Evolutionary conservation across 768 basidiomycete genomes (phyloP).

Genomic region (Boletus edulis): DNA sequence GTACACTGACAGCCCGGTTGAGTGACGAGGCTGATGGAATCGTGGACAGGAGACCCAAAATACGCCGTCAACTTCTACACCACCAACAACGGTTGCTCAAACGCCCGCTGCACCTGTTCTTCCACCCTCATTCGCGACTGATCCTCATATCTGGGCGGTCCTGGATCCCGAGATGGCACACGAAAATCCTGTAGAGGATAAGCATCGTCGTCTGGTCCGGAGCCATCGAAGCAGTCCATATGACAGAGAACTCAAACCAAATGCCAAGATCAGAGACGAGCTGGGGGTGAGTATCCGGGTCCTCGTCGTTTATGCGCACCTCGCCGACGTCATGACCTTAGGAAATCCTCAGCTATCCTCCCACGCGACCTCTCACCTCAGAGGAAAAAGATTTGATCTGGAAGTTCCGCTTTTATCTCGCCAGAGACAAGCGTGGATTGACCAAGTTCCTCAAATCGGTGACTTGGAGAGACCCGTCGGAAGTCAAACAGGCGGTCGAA

Average conservation of each 20-base stretch:
- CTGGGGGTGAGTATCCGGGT: conserved; percentile 60
- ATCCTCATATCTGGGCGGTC: conserved; percentile 80
- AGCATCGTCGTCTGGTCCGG: conserved; percentile 89
- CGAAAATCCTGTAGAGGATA: conserved; percentile 97
- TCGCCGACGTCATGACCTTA: conserved; percentile 28
- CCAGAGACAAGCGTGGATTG: conserved; percentile 86
- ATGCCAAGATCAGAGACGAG: conserved; percentile 92
- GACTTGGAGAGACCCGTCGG: conserved; percentile 93
- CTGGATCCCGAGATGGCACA: conserved; percentile 88
- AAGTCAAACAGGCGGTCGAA: conserved; percentile 98
- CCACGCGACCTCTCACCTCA: conserved; percentile 79
- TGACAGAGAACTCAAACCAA: conserved; percentile 94
- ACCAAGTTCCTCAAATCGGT: conserved; percentile 99
- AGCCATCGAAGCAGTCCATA: conserved; percentile 95
- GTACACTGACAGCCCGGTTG: conserved; percentile 22
- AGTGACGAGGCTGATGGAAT: not conserved
- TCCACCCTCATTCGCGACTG: conserved; percentile 52
- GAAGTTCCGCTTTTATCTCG: conserved; percentile 99
- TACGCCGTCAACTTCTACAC: conserved; percentile 40
- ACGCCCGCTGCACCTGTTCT: conserved; percentile 40
- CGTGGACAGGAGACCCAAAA: conserved; percentile 39
- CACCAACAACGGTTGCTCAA: conserved; percentile 42
- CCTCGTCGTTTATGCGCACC: not conserved
- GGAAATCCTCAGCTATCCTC: conserved; percentile 90
- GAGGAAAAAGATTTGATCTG: conserved; percentile 97